Evolutionary conservation across 306 rosid species (phyloP).

Genomic region (Acacia acuminata): DNA sequence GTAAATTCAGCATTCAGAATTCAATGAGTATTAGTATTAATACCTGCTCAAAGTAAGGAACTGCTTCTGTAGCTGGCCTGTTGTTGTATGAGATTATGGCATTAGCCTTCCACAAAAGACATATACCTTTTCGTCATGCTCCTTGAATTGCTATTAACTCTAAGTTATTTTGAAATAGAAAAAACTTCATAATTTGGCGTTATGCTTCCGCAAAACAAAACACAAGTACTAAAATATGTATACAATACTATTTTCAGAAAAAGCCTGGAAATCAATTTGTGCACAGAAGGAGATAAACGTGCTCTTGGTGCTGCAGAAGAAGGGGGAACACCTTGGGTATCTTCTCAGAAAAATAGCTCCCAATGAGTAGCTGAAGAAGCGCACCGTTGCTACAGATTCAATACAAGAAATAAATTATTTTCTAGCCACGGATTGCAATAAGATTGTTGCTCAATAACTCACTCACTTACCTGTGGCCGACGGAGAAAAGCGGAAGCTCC

Average conservation of each 20-base stretch:
- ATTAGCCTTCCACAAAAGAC: slow-evolving; percentile 83
- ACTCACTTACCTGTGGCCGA: slow-evolving; percentile 89
- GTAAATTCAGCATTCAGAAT: slow-evolving; percentile 6
- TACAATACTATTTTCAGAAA: not conserved
- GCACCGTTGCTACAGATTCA: slow-evolving; percentile 49
- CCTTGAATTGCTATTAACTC: slow-evolving; percentile 33
- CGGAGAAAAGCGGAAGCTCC: slow-evolving; percentile 74
- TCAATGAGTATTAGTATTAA: slow-evolving; percentile 9
- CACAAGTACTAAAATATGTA: not conserved
- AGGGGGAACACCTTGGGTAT: slow-evolving; percentile 54
- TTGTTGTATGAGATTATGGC: slow-evolving; percentile 87
- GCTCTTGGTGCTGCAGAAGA: slow-evolving; percentile 3
- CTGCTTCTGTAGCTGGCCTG: slow-evolving; percentile 94
- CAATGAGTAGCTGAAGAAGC: slow-evolving; percentile 53
- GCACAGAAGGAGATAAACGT: slow-evolving; percentile 1
- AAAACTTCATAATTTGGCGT: slow-evolving; percentile 25
- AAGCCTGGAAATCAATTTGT: slow-evolving; percentile 17
- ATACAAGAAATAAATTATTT: slow-evolving; percentile 16
- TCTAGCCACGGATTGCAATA: slow-evolving; percentile 11
- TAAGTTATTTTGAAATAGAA: slow-evolving; percentile 30
- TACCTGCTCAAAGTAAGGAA: slow-evolving; percentile 99
- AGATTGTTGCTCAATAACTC: slow-evolving; percentile 34
- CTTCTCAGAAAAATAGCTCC: slow-evolving; percentile 56
- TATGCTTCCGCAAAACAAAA: slow-evolving; percentile 29
- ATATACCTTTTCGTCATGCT: slow-evolving; percentile 45